Percentiles rank a stretch among this genome's conserved stretches.
Evolutionary conservation across 106 monocot species (phyloP).

Genomic region (Dioscorea alata): DNA sequence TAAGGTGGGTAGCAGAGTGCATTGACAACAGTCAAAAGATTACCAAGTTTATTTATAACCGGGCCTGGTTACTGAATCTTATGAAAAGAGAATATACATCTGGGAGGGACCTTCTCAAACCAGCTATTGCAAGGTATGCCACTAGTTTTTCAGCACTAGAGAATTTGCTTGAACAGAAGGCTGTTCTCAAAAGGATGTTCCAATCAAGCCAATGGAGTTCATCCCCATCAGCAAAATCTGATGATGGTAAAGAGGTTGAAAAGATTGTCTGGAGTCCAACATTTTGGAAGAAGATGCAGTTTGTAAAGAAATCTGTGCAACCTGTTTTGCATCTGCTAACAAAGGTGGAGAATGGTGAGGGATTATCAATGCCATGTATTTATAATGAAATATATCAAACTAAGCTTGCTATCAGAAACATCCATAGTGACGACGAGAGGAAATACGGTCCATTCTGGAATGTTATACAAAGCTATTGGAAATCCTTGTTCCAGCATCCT

Average conservation of each 20-base stretch:
- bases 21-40: conserved; percentile 39
- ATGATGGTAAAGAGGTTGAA: conserved; percentile 48
- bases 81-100: conserved; percentile 46
- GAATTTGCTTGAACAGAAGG: conserved; percentile 32
- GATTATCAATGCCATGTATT: conserved; percentile 32
- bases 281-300: conserved; percentile 56
- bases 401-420: conserved; percentile 40
- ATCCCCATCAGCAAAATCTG: conserved; percentile 31
- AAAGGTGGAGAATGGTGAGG: conserved; percentile 19
- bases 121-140: conserved; percentile 20
- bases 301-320: conserved; percentile 36
- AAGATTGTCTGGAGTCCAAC: conserved; percentile 30
- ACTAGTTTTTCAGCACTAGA: conserved; percentile 37
- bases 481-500: conserved; percentile 46
- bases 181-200: conserved; percentile 47
- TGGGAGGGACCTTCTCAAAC: conserved; percentile 42
- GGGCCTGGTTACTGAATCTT: conserved; percentile 38
- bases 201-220: conserved; percentile 46
- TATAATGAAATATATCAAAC: conserved; percentile 34
- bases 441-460: conserved; percentile 38
- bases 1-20: conserved; percentile 41
- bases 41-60: conserved; percentile 43
- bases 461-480: conserved; percentile 42
- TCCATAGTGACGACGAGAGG: conserved; percentile 32
- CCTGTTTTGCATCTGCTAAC: conserved; percentile 43